These are phyloP conservation scores for Ceratocystis alfenasii DNA, from an alignment of 2,329 filamentous ascomycete species.

Conservation along the genomic window DNA sequence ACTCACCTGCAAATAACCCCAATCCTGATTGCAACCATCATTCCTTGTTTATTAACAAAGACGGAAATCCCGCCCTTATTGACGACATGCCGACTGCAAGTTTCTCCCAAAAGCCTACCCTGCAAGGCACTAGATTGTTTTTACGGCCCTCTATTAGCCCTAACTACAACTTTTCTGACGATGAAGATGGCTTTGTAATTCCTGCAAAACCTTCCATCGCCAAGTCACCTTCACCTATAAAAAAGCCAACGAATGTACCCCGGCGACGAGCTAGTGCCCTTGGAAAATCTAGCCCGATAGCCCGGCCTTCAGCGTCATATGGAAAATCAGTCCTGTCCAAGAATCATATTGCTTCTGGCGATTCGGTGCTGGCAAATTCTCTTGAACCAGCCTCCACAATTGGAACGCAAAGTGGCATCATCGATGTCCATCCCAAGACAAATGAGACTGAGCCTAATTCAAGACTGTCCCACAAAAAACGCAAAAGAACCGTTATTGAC, in stretches of 20 bases:
- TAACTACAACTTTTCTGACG: conserved; percentile 25
- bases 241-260: conserved; percentile 11
- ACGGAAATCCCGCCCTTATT: not conserved
- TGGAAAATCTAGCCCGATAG: not conserved
- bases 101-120: not conserved
- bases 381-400: not conserved
- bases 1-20: not conserved
- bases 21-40: too few species aligned
- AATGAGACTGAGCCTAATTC: not conserved
- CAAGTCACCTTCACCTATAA: not conserved
- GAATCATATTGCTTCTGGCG: not conserved
- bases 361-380: not conserved
- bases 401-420: not conserved
- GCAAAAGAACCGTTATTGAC: not conserved
- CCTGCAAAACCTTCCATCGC: not conserved
- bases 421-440: not conserved
- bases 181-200: conserved; percentile 23
- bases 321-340: not conserved
- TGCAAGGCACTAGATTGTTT: not conserved
- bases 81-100: not conserved
- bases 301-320: not conserved
- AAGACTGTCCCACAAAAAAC: not conserved
- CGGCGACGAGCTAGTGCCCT: not conserved
- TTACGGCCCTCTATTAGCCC: conserved; percentile 21
- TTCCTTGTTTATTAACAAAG: not conserved